Conservation (phyloP, 2,329 filamentous ascomycete species). For the Phyllosticta capitalensis region DNA sequence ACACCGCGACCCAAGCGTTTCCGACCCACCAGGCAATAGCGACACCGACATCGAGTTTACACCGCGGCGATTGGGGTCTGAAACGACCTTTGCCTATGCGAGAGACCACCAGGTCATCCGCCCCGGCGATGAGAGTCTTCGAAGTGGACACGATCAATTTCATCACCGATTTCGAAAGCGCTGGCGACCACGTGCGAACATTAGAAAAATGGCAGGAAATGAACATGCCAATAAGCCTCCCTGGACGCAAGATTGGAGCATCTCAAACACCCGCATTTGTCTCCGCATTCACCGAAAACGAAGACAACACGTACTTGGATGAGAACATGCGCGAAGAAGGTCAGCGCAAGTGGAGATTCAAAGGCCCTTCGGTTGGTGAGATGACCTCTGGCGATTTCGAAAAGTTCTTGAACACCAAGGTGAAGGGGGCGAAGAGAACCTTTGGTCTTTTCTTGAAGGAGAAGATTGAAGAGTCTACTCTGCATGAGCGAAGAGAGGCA, state of each 20-base stretch:
- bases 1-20: conserved; percentile 63
- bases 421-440: not conserved
- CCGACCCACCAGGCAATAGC: conserved; percentile 79
- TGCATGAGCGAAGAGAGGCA: not conserved
- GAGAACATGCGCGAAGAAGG: conserved; percentile 9
- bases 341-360: conserved; percentile 43
- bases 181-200: conserved; percentile 70
- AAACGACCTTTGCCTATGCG: conserved; percentile 75
- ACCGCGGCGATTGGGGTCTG: conserved; percentile 82
- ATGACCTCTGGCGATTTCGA: conserved; percentile 40
- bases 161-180: conserved; percentile 79
- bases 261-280: conserved; percentile 12
- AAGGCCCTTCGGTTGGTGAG: conserved; percentile 49
- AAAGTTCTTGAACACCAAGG: conserved; percentile 14
- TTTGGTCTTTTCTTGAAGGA: conserved; percentile 22
- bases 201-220: conserved; percentile 82
- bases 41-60: conserved; percentile 62
- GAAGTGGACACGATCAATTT: conserved; percentile 78
- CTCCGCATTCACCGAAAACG: conserved; percentile 33
- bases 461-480: not conserved
- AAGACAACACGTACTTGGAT: conserved; percentile 35
- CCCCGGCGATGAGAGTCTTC: conserved; percentile 67
- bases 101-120: conserved; percentile 58
- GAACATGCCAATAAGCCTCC: conserved; percentile 54
- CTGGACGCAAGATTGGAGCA: conserved; percentile 14